Base-by-base conservation (phyloP, 768 basidiomycete species). In the Rubroboletus satanas region DNA sequence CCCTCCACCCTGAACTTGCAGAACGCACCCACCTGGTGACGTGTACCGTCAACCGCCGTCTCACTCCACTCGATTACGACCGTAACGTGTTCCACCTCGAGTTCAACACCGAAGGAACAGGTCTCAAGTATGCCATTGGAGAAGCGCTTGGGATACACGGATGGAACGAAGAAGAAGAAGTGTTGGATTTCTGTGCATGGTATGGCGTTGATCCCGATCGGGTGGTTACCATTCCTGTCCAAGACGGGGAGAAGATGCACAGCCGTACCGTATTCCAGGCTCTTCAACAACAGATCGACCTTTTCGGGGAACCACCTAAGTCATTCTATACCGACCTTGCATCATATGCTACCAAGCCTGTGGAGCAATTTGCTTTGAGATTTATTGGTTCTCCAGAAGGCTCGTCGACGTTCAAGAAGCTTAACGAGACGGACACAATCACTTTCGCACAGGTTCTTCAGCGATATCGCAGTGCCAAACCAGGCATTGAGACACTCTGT, bases 51-150 rank as follows among this genome's bases (percentile, higher is more conserved):
- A 98, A 98, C 75, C 85, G 87, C 42, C 90, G 97, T 32, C 83
- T 99, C 45, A 98, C 97, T 1, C 97, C 97, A 32, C 72, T 83
- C 61, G 93, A 96, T 58, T 99, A 99, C 74, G 90, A 98, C 72
- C 91, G 97, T 62, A 98, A 99, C 73, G 94, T 99, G 32, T 98
- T 98, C 79, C 97, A 99, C 74, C 81, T 99, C 62, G 97, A 98
- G 75, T 95, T 99, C 68, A 85, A 94, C 69, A 93, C 91, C 3
- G 76, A 82, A 28, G 90, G 91, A 32, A 99, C 97, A 23, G 94
- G 94, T 9, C 80, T 99, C 58, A 93, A 88, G 73, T 99, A 99
- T 71, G 85, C 83, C 35, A 93, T 98, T 52, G 97, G 97, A 53
- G 97, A 98, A 73, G 97, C 97, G 12, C 84, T 99, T 38, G 97